Percentiles rank a stretch among this genome's conserved stretches.
phyloP scores from a whole-genome alignment of 371 early-diverging fungal genomes.

The Mortierella sp. region DNA sequence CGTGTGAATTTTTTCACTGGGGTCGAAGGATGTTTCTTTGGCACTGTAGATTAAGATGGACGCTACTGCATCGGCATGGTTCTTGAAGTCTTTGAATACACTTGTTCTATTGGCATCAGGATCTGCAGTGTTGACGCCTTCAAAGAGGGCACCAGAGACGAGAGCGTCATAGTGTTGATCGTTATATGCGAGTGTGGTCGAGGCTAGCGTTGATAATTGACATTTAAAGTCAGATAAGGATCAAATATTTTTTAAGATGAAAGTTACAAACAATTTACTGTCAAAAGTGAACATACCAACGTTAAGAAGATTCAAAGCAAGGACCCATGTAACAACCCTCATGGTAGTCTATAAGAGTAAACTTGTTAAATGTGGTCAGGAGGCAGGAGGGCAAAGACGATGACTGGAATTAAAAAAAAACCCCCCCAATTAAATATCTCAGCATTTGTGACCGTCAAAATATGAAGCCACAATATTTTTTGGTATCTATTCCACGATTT shows the following conservation, averaged over 20 bases:
- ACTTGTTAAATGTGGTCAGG: no score
- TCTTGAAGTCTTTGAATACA: slow-evolving; percentile 12
- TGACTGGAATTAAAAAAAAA: no score
- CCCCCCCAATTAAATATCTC: no score
- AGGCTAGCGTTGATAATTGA: not conserved
- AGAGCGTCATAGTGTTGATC: slow-evolving; percentile 15
- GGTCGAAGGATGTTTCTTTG: slow-evolving; percentile 3
- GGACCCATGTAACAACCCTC: not conserved
- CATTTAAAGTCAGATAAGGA: not conserved
- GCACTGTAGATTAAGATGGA: slow-evolving; percentile 18
- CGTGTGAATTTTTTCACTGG: not conserved
- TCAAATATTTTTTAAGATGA: not conserved
- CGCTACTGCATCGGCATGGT: slow-evolving; percentile 28
- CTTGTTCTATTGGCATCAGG: slow-evolving; percentile 7
- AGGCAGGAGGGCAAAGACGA: no score
- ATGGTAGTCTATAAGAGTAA: no score
- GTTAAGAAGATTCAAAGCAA: not conserved
- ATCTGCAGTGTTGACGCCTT: slow-evolving; percentile 20
- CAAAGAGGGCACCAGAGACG: slow-evolving; percentile 12
- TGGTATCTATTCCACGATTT: no score
- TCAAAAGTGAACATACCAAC: not conserved
- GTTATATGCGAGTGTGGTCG: not conserved
- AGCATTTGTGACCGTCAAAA: no score
- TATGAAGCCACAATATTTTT: no score
- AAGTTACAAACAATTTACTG: not conserved